Percentiles rank a stretch among this genome's conserved stretches.
These are phyloP conservation scores for Porphyrellus cyaneotinctus DNA, from an alignment of 768 basidiomycete genomes.

Conservation along the genomic window DNA sequence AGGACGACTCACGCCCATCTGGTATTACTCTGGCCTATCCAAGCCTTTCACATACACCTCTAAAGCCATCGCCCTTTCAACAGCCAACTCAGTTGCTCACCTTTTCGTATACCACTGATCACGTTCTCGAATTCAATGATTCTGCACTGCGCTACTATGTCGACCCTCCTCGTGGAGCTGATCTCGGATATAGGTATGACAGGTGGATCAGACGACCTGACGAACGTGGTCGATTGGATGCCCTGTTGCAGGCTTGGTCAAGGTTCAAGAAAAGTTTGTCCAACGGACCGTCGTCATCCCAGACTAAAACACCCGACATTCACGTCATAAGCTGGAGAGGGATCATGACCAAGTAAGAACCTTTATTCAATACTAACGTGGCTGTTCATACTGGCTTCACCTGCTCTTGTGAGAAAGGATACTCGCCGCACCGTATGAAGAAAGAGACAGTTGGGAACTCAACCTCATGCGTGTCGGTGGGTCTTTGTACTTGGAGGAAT, in stretches of 20 bases:
- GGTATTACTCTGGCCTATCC: slow-evolving; percentile 20
- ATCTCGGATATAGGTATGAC: slow-evolving; percentile 69
- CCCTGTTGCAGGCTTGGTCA: slow-evolving; percentile 56
- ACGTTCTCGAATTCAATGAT: slow-evolving; percentile 59
- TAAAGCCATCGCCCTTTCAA: slow-evolving; percentile 51
- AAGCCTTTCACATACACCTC: slow-evolving; percentile 16
- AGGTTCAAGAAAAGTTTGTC: slow-evolving; percentile 38
- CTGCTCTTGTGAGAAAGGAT: slow-evolving; percentile 53
- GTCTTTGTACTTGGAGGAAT: slow-evolving; percentile 73
- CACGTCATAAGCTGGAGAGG: slow-evolving; percentile 74
- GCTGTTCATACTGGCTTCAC: slow-evolving; percentile 14
- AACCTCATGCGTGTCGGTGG: slow-evolving; percentile 77
- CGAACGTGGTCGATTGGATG: slow-evolving; percentile 62
- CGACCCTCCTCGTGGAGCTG: slow-evolving; percentile 60
- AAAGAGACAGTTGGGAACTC: slow-evolving; percentile 72
- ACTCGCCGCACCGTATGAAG: slow-evolving; percentile 78
- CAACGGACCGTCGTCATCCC: slow-evolving; percentile 27
- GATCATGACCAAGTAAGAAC: slow-evolving; percentile 73
- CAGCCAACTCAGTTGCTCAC: slow-evolving; percentile 64
- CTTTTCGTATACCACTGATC: slow-evolving; percentile 64
- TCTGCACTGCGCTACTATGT: slow-evolving; percentile 69
- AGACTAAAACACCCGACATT: slow-evolving; percentile 37
- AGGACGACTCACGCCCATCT: slow-evolving; percentile 11
- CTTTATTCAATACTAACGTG: neutral
- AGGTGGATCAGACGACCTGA: slow-evolving; percentile 67